Base-by-base conservation (phyloP, 2,329 filamentous ascomycete species). In the Penicillium nordicum region DNA sequence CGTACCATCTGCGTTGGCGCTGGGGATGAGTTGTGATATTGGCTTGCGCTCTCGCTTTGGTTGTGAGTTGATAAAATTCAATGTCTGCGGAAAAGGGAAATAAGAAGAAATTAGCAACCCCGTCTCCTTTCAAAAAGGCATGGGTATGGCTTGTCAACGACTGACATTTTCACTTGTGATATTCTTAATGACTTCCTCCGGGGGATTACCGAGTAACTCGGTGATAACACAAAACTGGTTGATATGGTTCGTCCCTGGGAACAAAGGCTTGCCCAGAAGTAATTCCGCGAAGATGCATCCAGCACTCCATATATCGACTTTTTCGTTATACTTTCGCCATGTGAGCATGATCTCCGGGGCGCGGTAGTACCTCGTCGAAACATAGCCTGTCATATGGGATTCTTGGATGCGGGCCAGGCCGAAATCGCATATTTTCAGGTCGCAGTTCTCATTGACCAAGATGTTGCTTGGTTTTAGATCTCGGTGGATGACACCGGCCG, bases 191-290 rank as follows among this genome's bases (percentile, higher is more conserved):
- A 99, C 93, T 82, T 97, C 93, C 72, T 97, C 91, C 18, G 94
- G 94, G 6, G 94, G 94, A 32, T 92, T 97, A 36, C 94, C 94
- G 30, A 99, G 83, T 32, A 97, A 83, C 74, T 97, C 93, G n/a
- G 94, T 97, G 73, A 99, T 99, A 79, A 99, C 97, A 67, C 92
- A 97, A 77, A 99, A 99, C 74, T 99, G 94, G 78, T 99, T 96
- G 75, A 99, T 93, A 72, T 99, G 94, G 71, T 99, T 94, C 79
- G 97, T 97, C 72, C 94, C 94, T 0, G 93, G 93, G 82, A 99
- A 99, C 27, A 99, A 79, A 30, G 94, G 94, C 79, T 96, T 96
- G 70, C 94, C 93, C 78, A 96, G 91, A 51, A 99, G 84, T 93
- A 99, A 97, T 79, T 99, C 94, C 29, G 94, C 94, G 68, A 99